Evolutionary conservation across 768 basidiomycete genomes (phyloP).

Genomic region (Lactarius pseudohatsudake): DNA sequence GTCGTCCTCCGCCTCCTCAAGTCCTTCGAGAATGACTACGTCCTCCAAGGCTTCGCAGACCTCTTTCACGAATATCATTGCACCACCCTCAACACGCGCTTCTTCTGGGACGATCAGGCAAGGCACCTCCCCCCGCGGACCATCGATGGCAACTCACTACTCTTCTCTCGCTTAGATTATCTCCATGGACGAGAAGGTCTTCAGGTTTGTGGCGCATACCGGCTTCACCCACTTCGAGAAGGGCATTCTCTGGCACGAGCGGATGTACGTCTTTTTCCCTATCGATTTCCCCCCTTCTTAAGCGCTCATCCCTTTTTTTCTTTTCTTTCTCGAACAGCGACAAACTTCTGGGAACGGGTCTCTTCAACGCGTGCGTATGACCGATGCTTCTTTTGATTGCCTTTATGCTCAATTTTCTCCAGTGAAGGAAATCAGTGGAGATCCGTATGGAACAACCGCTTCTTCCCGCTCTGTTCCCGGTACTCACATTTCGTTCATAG

Average conservation of each 20-base stretch:
- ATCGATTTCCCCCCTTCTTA: not conserved
- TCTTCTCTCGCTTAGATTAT: conserved; percentile 21
- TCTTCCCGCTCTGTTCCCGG: conserved; percentile 14
- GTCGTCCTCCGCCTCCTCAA: conserved; percentile 32
- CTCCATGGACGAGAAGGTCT: conserved; percentile 27
- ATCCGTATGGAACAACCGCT: conserved; percentile 14
- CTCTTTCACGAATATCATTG: conserved; percentile 34
- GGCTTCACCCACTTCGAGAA: conserved; percentile 29
- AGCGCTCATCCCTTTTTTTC: conserved; percentile 5
- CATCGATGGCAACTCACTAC: not conserved
- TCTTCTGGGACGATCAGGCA: conserved; percentile 38
- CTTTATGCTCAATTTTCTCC: conserved; percentile 19
- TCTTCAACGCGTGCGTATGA: conserved; percentile 52
- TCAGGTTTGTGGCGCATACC: conserved; percentile 25
- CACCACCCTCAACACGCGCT: conserved; percentile 36
- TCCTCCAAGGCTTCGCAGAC: conserved; percentile 32
- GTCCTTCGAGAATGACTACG: conserved; percentile 31
- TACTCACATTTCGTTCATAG: conserved; percentile 5
- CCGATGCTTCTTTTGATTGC: conserved; percentile 15
- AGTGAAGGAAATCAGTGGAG: conserved; percentile 28
- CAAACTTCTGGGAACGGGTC: conserved; percentile 48
- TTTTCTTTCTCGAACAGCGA: conserved; percentile 15
- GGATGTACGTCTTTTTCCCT: conserved; percentile 21
- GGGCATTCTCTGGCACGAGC: conserved; percentile 28
- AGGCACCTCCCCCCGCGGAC: not conserved